phyloP scores from a whole-genome alignment of 2,329 filamentous ascomycete species.

The Neofusicoccum sp. region DNA sequence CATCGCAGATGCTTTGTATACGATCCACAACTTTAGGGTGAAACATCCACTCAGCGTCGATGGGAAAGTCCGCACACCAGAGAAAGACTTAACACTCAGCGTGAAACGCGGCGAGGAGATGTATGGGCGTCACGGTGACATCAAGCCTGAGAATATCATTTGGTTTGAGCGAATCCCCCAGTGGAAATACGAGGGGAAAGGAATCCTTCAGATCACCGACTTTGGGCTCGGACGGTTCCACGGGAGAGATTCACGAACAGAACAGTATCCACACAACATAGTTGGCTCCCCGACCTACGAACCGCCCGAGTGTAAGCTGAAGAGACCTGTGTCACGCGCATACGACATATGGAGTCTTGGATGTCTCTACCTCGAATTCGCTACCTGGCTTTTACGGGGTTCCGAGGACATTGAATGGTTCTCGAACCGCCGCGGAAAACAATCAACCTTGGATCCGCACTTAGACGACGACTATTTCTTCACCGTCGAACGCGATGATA shows the following conservation, averaged over 20 bases:
- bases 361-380: conserved; percentile 34
- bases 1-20: background rate
- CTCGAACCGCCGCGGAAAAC: background rate
- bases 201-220: conserved; percentile 36
- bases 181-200: background rate
- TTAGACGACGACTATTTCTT: background rate
- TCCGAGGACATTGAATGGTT: conserved; percentile 23
- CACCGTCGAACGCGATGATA: background rate
- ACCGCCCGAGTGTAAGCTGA: conserved; percentile 42
- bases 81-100: background rate
- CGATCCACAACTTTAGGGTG: background rate
- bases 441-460: background rate
- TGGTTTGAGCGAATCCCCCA: conserved; percentile 26
- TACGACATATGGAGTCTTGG: conserved; percentile 42
- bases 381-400: conserved; percentile 30
- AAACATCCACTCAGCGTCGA: background rate
- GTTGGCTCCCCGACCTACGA: conserved; percentile 37
- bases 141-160: conserved; percentile 45
- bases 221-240: conserved; percentile 40
- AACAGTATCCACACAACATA: conserved; percentile 25
- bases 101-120: conserved; percentile 19
- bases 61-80: background rate
- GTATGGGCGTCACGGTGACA: conserved; percentile 39
- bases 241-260: conserved; percentile 34
- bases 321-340: conserved; percentile 33